phyloP scores from a whole-genome alignment of 129 eudicot genomes.

The Cynara cardunculus region DNA sequence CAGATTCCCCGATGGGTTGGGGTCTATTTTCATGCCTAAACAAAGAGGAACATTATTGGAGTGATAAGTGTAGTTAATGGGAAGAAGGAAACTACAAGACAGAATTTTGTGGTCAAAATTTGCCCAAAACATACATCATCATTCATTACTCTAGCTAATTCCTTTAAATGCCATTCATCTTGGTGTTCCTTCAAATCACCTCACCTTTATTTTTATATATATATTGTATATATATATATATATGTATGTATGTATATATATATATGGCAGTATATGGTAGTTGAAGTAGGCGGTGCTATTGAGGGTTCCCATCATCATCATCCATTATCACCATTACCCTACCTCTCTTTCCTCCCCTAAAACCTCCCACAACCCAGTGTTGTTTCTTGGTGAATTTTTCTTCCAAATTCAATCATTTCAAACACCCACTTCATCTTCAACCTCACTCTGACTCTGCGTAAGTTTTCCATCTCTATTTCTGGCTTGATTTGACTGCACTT shows the following conservation, averaged over 20 bases:
- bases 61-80: not conserved
- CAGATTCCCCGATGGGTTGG: too few species aligned
- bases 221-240: not conserved
- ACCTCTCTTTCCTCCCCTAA: not conserved
- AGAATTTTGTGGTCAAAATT: slow-evolving; percentile 9
- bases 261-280: not conserved
- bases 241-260: not conserved
- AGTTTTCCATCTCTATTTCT: slow-evolving; percentile 9
- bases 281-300: slow-evolving; percentile 17
- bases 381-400: not conserved
- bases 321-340: slow-evolving; percentile 18
- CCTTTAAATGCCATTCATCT: not conserved
- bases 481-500: not conserved
- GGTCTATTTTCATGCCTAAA: too few species aligned
- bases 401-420: slow-evolving; percentile 1
- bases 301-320: not conserved
- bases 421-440: slow-evolving; percentile 5
- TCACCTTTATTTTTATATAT: not conserved
- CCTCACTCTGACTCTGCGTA: slow-evolving; percentile 21
- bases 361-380: not conserved
- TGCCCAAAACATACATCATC: slow-evolving; percentile 12
- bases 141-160: not conserved
- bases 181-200: not conserved
- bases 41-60: not conserved
- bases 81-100: slow-evolving; percentile 7